Evolutionary conservation across 805 yeast genomes (phyloP), one percentile per base, ranked within the genome.

Genomic region (Kazachstania martiniae): DNA sequence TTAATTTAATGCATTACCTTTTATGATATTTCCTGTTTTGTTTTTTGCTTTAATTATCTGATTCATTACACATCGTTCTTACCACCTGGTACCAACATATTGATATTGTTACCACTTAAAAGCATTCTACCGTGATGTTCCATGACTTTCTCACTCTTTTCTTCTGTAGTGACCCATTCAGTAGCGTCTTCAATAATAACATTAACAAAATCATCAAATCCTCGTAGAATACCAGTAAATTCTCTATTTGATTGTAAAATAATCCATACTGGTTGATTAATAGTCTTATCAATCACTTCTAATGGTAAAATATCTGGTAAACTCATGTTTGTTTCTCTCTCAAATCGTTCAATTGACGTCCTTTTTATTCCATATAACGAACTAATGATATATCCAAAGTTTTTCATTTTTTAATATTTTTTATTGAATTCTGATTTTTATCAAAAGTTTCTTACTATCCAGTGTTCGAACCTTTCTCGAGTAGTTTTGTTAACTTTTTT

Each of bases 171-270:
- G 13, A 36, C 41, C 40, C 51, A 53, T 33, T 52, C 58, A 3
- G 45, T 46, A 10, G 56, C 96, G 46, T 87, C 77, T 45, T 81
- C 82, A 32, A 91, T 66, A 8, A 91, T 94, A 58, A 87, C 75
- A 52, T 84, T 91, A 38, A 91, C 96, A 47, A 79, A 89, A 58
- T 91, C 97, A 54, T 91, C 98, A 56, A 89, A 89, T 1, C 97
- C 97, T 18, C 80, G 72, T 32, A 91, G 64, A 4, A 76, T 83
- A 1, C 98, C 98, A n/a, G 71, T 68, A 53, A 85, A 91, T 53
- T 87, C 96, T 53, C 74, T 74, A 37, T 68, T 64, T 14, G 70
- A 66, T 53, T 68, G 66, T 60, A 84, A 64, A 32, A 84, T 66
- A 17, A 86, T 82, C 70, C 81, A 73, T 25, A 89, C 74, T 34